Percentiles rank a stretch among this genome's conserved stretches.
phyloP scores from a whole-genome alignment of 345 rosid genomes.

The Eucalyptus lansdowneana region DNA sequence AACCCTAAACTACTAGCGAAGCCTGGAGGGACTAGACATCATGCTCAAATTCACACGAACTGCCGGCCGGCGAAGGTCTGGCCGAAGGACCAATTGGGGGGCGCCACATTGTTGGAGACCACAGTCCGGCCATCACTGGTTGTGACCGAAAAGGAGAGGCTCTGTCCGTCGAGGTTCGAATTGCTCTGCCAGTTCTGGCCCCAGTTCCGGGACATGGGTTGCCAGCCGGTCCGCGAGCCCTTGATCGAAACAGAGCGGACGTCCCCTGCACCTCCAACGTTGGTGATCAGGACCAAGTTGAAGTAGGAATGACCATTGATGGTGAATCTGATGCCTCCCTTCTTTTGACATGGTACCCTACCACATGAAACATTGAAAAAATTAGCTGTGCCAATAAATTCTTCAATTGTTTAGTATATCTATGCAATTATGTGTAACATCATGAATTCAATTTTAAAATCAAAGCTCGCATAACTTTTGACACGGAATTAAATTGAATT shows the following conservation, averaged over 20 bases:
- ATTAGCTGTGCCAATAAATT: background rate
- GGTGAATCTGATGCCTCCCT: conserved; percentile 44
- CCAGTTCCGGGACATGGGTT: conserved; percentile 47
- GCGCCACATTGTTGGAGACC: conserved; percentile 24
- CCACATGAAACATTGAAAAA: background rate
- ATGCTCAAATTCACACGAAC: background rate
- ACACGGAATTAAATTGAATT: background rate
- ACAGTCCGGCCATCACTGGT: conserved; percentile 29
- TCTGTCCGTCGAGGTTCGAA: conserved; percentile 25
- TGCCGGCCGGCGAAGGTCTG: conserved; percentile 29
- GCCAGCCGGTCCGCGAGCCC: conserved; percentile 43
- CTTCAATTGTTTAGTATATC: background rate
- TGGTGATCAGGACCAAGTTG: conserved; percentile 42
- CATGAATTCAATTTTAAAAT: background rate
- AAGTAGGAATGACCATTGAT: conserved; percentile 50
- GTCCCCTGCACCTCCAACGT: conserved; percentile 54
- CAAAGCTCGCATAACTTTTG: background rate
- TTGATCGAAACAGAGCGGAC: conserved; percentile 28
- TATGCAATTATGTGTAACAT: background rate
- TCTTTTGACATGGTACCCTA: conserved; percentile 48
- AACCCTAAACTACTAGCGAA: background rate
- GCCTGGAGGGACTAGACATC: conserved; percentile 1
- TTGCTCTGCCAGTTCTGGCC: conserved; percentile 66
- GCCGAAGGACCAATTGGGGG: conserved; percentile 40
- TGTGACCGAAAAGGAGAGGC: conserved; percentile 36